Conservation (phyloP, 805 yeast species). For the Grigorovia yakushimaensis region DNA sequence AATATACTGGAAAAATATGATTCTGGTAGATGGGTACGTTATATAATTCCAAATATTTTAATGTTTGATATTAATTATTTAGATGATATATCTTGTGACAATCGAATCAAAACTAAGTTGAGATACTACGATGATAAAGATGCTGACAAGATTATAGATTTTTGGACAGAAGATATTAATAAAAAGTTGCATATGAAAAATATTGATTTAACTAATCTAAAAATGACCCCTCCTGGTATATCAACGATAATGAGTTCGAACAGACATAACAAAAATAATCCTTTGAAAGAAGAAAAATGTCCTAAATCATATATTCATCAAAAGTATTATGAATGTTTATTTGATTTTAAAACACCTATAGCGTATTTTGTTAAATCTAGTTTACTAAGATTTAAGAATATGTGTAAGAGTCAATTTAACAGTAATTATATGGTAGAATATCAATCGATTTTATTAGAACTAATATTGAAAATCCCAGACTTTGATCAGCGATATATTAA, state of each 20-base stretch:
- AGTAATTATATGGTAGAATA: constrained; percentile 8
- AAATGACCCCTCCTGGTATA: constrained; percentile 8
- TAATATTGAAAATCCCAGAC: constrained; percentile 29
- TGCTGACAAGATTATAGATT: constrained; percentile 7
- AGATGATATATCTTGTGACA: background rate
- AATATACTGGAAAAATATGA: constrained; percentile 18
- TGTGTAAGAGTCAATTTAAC: constrained; percentile 28
- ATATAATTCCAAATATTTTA: constrained; percentile 5
- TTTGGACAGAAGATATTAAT: constrained; percentile 7
- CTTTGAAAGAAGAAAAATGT: background rate
- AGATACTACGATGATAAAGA: constrained; percentile 1
- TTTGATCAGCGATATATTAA: constrained; percentile 32
- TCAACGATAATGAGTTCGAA: background rate
- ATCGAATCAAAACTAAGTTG: background rate
- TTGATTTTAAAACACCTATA: constrained; percentile 28
- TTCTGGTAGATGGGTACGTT: constrained; percentile 12
- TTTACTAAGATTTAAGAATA: constrained; percentile 35
- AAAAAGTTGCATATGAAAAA: background rate
- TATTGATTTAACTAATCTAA: background rate
- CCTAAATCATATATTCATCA: constrained; percentile 21
- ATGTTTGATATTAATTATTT: background rate
- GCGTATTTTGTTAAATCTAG: constrained; percentile 41
- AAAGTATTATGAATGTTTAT: constrained; percentile 31
- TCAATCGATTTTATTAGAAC: constrained; percentile 21
- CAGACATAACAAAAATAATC: background rate